A percentile compares a stretch with the other conserved stretches of the same genome.
Evolutionary conservation across 768 basidiomycete genomes (phyloP).

Genomic region (Lactarius evosmus): DNA sequence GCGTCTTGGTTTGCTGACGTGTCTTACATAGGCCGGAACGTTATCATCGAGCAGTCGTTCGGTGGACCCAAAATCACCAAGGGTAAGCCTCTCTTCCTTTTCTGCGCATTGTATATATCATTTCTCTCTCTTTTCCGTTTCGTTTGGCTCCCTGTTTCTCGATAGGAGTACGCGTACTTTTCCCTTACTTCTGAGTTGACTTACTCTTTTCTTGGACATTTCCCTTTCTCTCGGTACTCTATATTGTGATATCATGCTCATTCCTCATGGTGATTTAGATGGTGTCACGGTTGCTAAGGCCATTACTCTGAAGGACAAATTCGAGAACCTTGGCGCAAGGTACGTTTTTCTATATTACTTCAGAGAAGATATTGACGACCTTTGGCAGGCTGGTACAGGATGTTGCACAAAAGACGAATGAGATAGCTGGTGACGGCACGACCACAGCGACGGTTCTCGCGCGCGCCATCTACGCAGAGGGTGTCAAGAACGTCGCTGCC

Average conservation of each 20-base stretch:
- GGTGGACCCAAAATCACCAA: slow-evolving; percentile 96
- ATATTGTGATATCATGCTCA: not conserved
- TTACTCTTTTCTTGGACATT: not conserved
- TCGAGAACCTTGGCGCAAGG: slow-evolving; percentile 98
- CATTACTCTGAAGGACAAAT: slow-evolving; percentile 93
- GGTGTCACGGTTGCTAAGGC: slow-evolving; percentile 98
- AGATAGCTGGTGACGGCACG: slow-evolving; percentile 95
- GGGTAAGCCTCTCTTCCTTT: slow-evolving; percentile 45
- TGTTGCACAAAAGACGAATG: slow-evolving; percentile 95
- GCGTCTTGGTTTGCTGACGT: slow-evolving; percentile 24
- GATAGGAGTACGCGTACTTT: not conserved
- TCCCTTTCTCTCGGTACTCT: not conserved
- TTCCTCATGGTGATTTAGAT: slow-evolving; percentile 44
- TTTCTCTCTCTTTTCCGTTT: not conserved
- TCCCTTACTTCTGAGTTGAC: too few species aligned
- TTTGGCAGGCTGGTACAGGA: slow-evolving; percentile 79
- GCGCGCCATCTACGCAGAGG: slow-evolving; percentile 96
- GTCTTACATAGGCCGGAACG: slow-evolving; percentile 71
- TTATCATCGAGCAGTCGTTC: slow-evolving; percentile 94
- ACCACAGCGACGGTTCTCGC: slow-evolving; percentile 97
- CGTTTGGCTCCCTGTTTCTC: not conserved
- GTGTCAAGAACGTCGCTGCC: slow-evolving; percentile 98
- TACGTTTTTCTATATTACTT: slow-evolving; percentile 40
- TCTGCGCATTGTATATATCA: not conserved
- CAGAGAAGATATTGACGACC: slow-evolving; percentile 16